Evolutionary conservation across 805 yeast species (phyloP).

Genomic region (Metschnikowia hibisci): DNA sequence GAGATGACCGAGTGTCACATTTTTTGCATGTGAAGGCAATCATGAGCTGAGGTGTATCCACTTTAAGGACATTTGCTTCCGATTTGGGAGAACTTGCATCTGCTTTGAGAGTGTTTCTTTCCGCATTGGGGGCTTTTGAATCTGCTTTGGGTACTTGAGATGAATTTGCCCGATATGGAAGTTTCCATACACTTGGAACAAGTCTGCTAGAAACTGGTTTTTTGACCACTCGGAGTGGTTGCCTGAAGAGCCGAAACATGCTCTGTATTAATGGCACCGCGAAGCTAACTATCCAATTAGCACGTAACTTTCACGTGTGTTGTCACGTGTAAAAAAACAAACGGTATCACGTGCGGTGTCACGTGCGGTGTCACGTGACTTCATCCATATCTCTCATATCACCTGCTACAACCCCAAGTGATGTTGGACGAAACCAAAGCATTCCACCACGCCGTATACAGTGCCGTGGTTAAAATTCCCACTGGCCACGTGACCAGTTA

Average conservation of each 20-base stretch:
- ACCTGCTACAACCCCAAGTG: not conserved
- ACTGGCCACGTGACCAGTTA: slow-evolving; percentile 64
- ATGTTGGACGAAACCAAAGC: slow-evolving; percentile 44
- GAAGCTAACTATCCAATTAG: not conserved
- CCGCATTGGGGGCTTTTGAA: not conserved
- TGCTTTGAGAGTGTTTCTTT: too few relatives aligned
- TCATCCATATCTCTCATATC: too few relatives aligned
- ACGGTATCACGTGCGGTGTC: too few relatives aligned
- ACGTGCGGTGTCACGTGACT: not conserved
- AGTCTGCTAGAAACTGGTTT: too few relatives aligned
- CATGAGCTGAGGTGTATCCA: slow-evolving; percentile 76
- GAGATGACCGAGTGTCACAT: slow-evolving; percentile 80
- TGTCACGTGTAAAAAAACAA: too few relatives aligned
- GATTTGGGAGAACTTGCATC: not conserved
- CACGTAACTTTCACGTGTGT: too few relatives aligned
- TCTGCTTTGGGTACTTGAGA: too few relatives aligned
- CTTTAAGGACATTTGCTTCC: slow-evolving; percentile 34
- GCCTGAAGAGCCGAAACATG: slow-evolving; percentile 1
- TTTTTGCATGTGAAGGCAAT: slow-evolving; percentile 90
- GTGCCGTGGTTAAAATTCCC: slow-evolving; percentile 52
- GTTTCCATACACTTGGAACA: too few relatives aligned
- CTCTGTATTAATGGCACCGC: not conserved
- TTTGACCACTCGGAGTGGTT: not conserved
- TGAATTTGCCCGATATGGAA: too few relatives aligned
- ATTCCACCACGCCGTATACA: slow-evolving; percentile 61